Evolutionary conservation across 306 rosid genomes (phyloP).

Genomic region (Dryas alaskensis): DNA sequence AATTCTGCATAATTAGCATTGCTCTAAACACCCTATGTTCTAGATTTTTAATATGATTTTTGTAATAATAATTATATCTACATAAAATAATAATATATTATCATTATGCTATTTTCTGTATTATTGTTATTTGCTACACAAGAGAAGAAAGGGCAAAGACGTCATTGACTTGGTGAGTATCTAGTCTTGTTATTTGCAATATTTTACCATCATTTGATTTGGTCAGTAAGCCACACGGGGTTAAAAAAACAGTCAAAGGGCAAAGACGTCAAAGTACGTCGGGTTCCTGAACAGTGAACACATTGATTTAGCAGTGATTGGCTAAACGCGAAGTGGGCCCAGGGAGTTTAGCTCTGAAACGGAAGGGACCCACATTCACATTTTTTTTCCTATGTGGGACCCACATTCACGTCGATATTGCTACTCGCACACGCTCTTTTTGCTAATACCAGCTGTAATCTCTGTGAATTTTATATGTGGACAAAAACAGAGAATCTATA

Average conservation of each 20-base stretch:
- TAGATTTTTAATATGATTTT: too few relatives aligned
- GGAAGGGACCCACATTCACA: not conserved
- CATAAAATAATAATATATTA: too few relatives aligned
- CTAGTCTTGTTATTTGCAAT: too few relatives aligned
- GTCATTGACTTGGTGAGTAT: too few relatives aligned
- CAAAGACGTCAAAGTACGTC: not conserved
- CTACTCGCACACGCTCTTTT: not conserved
- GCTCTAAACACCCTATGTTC: too few relatives aligned
- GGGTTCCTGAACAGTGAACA: not conserved
- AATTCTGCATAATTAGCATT: too few relatives aligned
- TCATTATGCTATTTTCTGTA: too few relatives aligned
- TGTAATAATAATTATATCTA: too few relatives aligned
- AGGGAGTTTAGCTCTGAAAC: not conserved
- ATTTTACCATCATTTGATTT: not conserved
- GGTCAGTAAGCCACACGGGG: not conserved
- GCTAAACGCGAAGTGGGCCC: not conserved
- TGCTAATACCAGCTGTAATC: not conserved
- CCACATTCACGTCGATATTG: slow-evolving; percentile 1
- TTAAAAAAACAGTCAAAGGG: not conserved
- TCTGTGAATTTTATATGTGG: not conserved
- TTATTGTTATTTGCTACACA: too few relatives aligned
- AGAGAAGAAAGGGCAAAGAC: too few relatives aligned
- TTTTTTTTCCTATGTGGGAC: not conserved
- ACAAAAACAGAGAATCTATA: not conserved
- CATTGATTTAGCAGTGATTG: not conserved